phyloP scores from a whole-genome alignment of 208 protist species.

The Acanthamoeba healyi region DNA sequence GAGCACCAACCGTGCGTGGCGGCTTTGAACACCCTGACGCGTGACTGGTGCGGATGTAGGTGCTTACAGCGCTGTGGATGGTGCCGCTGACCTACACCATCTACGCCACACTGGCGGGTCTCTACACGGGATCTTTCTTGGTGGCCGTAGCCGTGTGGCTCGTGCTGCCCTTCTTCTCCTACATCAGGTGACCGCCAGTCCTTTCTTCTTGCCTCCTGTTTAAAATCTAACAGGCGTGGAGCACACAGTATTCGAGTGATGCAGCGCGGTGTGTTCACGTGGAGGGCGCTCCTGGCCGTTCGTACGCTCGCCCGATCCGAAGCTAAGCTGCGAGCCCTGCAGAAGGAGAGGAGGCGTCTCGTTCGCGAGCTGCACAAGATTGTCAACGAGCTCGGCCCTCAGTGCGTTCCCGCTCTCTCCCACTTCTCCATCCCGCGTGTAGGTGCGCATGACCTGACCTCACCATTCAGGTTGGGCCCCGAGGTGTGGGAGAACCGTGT shows the following conservation, averaged over 20 bases:
- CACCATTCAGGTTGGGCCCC: neutral
- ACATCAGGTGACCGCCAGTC: neutral
- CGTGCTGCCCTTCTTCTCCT: slow-evolving; percentile 61
- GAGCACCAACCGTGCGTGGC: neutral
- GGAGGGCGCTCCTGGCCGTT: slow-evolving; percentile 37
- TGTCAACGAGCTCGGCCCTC: slow-evolving; percentile 16
- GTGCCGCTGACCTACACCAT: slow-evolving; percentile 45
- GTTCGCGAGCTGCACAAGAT: neutral
- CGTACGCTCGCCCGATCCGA: slow-evolving; percentile 18
- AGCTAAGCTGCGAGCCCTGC: slow-evolving; percentile 3
- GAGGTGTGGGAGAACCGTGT: slow-evolving; percentile 7
- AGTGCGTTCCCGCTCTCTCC: neutral
- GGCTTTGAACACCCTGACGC: neutral
- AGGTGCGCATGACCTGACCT: neutral
- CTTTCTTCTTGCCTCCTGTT: neutral
- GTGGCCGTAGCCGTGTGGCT: neutral
- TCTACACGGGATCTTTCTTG: slow-evolving; percentile 31
- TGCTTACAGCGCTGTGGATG: slow-evolving; percentile 40
- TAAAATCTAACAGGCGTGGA: no score
- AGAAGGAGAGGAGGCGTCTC: slow-evolving; percentile 22
- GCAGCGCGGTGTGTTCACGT: slow-evolving; percentile 50
- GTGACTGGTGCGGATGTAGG: neutral
- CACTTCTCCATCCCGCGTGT: neutral
- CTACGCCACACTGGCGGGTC: slow-evolving; percentile 3
- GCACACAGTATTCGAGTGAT: slow-evolving; percentile 37